Percentiles rank a stretch among this genome's conserved stretches.
Conservation (phyloP, 371 early-diverging fungal genomes). For the Batrachochytrium dendrobatidis region DNA sequence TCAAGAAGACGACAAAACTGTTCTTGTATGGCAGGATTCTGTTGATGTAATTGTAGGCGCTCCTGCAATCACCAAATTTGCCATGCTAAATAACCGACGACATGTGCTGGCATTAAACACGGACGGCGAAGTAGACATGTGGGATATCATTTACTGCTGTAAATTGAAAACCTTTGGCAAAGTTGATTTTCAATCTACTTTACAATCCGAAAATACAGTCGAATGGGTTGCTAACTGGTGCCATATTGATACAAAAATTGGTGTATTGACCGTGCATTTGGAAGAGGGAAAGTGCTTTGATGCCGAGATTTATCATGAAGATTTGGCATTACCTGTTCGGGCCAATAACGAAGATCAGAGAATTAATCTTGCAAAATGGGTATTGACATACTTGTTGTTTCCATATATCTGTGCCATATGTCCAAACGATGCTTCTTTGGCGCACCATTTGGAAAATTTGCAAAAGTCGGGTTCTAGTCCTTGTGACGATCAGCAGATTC, state of each 20-base stretch:
- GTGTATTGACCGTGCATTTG: slow-evolving; percentile 78
- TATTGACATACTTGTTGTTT: slow-evolving; percentile 62
- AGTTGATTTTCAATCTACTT: slow-evolving; percentile 44
- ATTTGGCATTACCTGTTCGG: slow-evolving; percentile 46
- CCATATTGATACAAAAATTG: slow-evolving; percentile 80
- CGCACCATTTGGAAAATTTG: no score
- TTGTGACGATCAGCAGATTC: no score
- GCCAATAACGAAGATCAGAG: slow-evolving; percentile 58
- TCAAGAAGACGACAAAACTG: slow-evolving; percentile 13
- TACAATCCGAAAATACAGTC: slow-evolving; percentile 54
- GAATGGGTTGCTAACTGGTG: slow-evolving; percentile 90
- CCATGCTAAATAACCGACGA: slow-evolving; percentile 74
- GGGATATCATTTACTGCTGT: slow-evolving; percentile 71
- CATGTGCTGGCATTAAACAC: slow-evolving; percentile 83
- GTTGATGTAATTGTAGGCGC: slow-evolving; percentile 37
- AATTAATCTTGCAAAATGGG: slow-evolving; percentile 81
- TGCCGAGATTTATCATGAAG: slow-evolving; percentile 78
- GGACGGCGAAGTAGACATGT: slow-evolving; percentile 68
- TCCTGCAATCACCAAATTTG: slow-evolving; percentile 58
- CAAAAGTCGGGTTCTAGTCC: no score
- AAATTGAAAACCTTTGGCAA: slow-evolving; percentile 6
- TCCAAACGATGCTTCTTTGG: background rate
- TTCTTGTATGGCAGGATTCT: slow-evolving; percentile 26
- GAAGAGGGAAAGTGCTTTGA: slow-evolving; percentile 75
- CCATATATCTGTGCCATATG: slow-evolving; percentile 16